Evolutionary conservation across 768 basidiomycete species (phyloP).

Genomic region (Russula earlei): DNA sequence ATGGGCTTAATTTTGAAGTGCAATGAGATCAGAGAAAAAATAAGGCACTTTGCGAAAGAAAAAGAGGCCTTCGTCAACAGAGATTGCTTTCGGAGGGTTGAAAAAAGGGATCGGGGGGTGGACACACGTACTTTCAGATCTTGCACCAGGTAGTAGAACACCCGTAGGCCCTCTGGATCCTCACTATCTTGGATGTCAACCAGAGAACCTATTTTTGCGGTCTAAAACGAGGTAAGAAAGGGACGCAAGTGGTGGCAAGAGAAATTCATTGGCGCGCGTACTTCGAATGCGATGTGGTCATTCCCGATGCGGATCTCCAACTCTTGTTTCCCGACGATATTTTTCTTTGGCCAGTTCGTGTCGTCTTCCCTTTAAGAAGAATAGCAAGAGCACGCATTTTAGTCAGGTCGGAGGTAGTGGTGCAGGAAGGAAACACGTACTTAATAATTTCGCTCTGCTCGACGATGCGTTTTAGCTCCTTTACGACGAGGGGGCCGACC

Average conservation of each 20-base stretch:
- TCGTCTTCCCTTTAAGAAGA: conserved; percentile 81
- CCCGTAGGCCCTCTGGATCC: conserved; percentile 93
- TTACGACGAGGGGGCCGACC: conserved; percentile 84
- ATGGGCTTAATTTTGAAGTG: conserved; percentile 99
- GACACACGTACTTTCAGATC: conserved; percentile 73
- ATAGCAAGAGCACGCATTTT: neutral
- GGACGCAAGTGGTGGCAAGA: neutral
- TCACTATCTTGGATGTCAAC: conserved; percentile 96
- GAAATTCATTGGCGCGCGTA: conserved; percentile 28
- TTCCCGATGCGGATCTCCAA: conserved; percentile 90
- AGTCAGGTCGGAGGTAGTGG: neutral
- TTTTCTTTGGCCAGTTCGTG: conserved; percentile 97
- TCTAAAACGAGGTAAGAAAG: conserved; percentile 39
- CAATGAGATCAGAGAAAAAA: conserved; percentile 94
- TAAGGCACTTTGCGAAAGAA: conserved; percentile 61
- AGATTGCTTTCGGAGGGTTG: neutral
- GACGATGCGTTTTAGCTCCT: conserved; percentile 91
- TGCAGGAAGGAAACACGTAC: conserved; percentile 34
- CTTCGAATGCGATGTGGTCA: conserved; percentile 96
- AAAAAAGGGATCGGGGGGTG: no score
- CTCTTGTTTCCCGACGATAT: conserved; percentile 97
- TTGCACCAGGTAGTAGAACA: conserved; percentile 98
- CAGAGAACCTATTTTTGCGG: conserved; percentile 94
- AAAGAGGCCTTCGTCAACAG: neutral
- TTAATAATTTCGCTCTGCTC: conserved; percentile 91